A percentile compares a stretch with the other conserved stretches of the same genome.
phyloP scores from a whole-genome alignment of 2,329 filamentous ascomycete species.

The Lecanicillium sp. region DNA sequence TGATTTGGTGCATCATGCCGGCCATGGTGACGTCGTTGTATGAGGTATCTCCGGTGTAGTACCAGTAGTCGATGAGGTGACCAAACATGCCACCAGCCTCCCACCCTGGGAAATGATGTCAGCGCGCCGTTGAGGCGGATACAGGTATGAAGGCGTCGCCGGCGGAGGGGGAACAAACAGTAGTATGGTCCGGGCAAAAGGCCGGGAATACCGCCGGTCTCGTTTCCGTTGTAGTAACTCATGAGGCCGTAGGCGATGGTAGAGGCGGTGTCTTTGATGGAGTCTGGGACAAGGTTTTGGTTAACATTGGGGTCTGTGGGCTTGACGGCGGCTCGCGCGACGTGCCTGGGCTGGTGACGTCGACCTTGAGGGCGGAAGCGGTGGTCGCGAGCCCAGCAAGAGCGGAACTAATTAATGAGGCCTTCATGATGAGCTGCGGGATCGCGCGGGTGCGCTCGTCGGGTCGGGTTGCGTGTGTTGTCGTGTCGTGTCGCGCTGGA shows the following conservation, averaged over 20 bases:
- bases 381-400: constrained; percentile 4
- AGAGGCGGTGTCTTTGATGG: constrained; percentile 42
- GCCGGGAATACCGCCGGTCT: constrained; percentile 51
- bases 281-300: constrained; percentile 30
- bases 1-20: constrained; percentile 51
- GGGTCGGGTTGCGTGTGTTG: no score
- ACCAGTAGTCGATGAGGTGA: constrained; percentile 60
- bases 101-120: constrained; percentile 38
- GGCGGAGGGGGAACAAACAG: constrained; percentile 39
- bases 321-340: not conserved
- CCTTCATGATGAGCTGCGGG: constrained; percentile 1
- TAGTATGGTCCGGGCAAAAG: constrained; percentile 58
- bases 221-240: constrained; percentile 50
- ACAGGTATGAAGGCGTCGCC: constrained; percentile 24
- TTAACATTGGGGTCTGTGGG: constrained; percentile 2
- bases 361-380: not conserved
- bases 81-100: constrained; percentile 61
- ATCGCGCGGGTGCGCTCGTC: not conserved
- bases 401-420: not conserved
- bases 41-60: constrained; percentile 53
- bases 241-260: constrained; percentile 43
- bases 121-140: constrained; percentile 6
- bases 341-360: constrained; percentile 6
- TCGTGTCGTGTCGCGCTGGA: not conserved
- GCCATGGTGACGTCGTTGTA: constrained; percentile 53